Evolutionary conservation across 2,329 filamentous ascomycete species (phyloP), one percentile per base, ranked within the genome.

Genomic region (Thermothelomyces thermophilus): DNA sequence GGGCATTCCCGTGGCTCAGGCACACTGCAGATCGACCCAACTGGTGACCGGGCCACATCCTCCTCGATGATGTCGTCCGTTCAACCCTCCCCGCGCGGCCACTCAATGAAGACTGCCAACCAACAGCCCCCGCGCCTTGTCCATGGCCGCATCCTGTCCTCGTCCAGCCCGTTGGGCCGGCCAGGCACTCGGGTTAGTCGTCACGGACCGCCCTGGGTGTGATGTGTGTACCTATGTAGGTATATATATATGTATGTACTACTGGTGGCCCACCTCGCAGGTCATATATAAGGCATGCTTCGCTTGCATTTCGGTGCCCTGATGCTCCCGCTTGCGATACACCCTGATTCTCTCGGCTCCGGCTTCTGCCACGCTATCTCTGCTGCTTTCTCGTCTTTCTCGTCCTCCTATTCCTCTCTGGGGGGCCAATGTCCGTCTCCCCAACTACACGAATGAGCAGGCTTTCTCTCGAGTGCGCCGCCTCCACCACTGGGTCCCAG

Each of bases 391-490:
- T 41, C 16, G 34, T 37, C 43, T 53, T 54, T 50, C 44, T 41
- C 50, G 8, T 9, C 16, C 13, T 35, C 42, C 13, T 5, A 45
- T 56, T 47, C 41, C 24, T 41, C 46, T 28, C 48, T 51, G 54
- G 3, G 39, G 11, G 9, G 11, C 63, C 48, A 54, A 70, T 71
- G 65, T 65, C 63, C 54, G 17, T 51, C 6, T 60, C 60, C 44
- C 63, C 66, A 16, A 60, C 62, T 16, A 60, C 64, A 43, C 64
- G 63, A 39, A 63, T 74, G 56, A 68, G 66, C 59, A 63, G 64
- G 62, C 70, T 73, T 61, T 71, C 69, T 43, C 61, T 73, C 17
- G 64, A 63, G 54, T 64, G 60, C 52, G 71, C 71, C 66, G 61
- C 69, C 46, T 61, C 66, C 28, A 61, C 58, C 28, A 64, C 64